Percentiles rank a stretch among this genome's conserved stretches.
These are phyloP conservation scores for Phytopythium kandeliae DNA, from an alignment of 352 stramenopile species.

Conservation along the genomic window DNA sequence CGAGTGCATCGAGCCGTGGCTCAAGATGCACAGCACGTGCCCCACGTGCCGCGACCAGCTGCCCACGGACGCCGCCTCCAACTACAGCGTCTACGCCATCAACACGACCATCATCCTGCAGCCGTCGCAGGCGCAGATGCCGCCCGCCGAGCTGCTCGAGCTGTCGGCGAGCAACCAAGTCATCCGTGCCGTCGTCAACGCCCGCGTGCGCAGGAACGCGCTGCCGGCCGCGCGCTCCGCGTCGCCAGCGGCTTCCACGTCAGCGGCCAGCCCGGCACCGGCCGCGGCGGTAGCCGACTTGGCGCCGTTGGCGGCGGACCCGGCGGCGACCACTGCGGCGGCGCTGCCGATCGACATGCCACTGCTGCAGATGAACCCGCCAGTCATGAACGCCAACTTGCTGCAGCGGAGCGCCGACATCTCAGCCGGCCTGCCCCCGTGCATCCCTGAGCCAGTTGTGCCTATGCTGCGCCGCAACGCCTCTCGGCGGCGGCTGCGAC, in stretches of 20 bases:
- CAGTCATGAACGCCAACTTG: conserved; percentile 78
- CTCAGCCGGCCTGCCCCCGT: conserved; percentile 35
- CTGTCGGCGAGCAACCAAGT: conserved; percentile 81
- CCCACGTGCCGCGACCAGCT: conserved; percentile 78
- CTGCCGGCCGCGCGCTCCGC: conserved; percentile 3
- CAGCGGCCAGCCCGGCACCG: no score
- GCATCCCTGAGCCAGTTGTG: conserved; percentile 61
- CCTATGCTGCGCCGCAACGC: conserved; percentile 66
- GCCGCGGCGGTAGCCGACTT: not conserved
- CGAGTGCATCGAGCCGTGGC: conserved; percentile 79
- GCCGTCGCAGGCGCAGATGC: conserved; percentile 75
- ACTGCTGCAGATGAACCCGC: conserved; percentile 40
- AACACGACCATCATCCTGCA: conserved; percentile 89
- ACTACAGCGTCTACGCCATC: conserved; percentile 87
- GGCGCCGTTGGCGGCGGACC: conserved; percentile 7
- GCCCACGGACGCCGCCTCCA: conserved; percentile 74
- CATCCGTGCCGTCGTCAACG: conserved; percentile 83
- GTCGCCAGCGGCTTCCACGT: not conserved
- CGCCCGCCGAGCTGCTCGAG: conserved; percentile 68
- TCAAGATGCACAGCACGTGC: conserved; percentile 84
- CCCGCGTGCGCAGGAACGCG: conserved; percentile 62
- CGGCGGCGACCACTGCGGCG: not conserved
- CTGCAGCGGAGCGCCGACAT: conserved; percentile 46
- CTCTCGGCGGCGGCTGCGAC: conserved; percentile 47
- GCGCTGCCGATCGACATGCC: conserved; percentile 26